Base-by-base conservation (phyloP, 345 rosid genomes). In the Hibiscus tridactylites region DNA sequence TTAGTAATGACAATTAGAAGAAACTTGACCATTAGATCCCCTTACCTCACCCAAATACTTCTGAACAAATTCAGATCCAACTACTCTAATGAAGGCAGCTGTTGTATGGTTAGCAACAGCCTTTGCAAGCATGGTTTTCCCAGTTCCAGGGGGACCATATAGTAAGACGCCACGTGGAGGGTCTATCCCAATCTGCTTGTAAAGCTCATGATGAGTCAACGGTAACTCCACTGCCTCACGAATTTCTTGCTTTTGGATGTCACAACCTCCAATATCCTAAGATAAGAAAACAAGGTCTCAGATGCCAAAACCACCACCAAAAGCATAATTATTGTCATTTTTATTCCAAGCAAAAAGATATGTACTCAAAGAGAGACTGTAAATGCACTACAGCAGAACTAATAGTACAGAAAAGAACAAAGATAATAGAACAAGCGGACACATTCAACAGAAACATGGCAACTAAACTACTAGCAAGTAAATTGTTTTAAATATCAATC, bases 161-260 rank as follows among this genome's bases (percentile, higher is more conserved):
- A 94, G 95, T 80, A 94, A 75, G 64, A 94, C 98, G 64, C 98
- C 98, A 15, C 98, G 97, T 11, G 98, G 98, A 0, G 98, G 98
- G 74, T 94, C 98, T 35, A 94, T 94, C 31, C 98, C 98, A 77
- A 94, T 94, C 76, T 94, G 97, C 44, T 91, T 94, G 87, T 94
- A 94, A 35, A 94, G 79, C 69, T 94, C 98, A 46, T 94, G 96
- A 67, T 94, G 98, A 60, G 98, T 94, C 21, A 94, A 83, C 11
- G 98, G 98, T 71, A 94, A 81, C 84, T 94, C 98, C 68, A 94
- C 98, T 5, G 98, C 98, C 83, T 94, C 98, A n/a, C 98, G 95
- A 78, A 94, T 94, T 77, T 95, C 99, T 85, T 95, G 99, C 76
- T 95, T 95, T 81, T 95, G 99, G 16, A 59, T 59, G 63, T 95